phyloP scores from a whole-genome alignment of 495 filamentous ascomycete genomes.

The Talaromyces adpressus region DNA sequence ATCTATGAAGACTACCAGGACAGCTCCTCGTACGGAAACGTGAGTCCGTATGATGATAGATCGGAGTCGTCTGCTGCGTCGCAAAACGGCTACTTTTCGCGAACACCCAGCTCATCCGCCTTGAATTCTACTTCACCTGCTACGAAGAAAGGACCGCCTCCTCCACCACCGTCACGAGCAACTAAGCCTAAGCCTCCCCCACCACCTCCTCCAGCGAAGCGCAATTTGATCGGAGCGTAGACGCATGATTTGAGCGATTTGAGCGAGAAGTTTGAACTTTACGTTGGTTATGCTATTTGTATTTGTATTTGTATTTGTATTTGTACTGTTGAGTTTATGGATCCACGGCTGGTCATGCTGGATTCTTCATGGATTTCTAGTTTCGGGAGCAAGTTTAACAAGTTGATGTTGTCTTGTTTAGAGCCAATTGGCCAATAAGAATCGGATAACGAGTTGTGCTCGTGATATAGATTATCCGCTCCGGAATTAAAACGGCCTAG shows the following conservation, averaged over 20 bases:
- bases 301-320: not conserved
- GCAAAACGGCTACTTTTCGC: constrained; percentile 51
- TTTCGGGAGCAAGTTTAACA: too few relatives aligned
- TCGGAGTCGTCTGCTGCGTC: constrained; percentile 59
- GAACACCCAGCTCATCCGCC: constrained; percentile 45
- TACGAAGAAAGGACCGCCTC: constrained; percentile 66
- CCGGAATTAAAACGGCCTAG: not conserved
- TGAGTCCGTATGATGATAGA: constrained; percentile 48
- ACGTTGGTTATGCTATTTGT: constrained; percentile 2
- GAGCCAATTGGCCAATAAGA: not conserved
- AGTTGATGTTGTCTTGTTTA: too few relatives aligned
- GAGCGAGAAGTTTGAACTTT: not conserved
- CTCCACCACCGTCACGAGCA: constrained; percentile 70
- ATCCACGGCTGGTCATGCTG: constrained; percentile 3
- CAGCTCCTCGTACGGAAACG: constrained; percentile 49
- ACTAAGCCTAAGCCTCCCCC: constrained; percentile 71
- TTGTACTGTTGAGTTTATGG: not conserved
- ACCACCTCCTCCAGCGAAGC: constrained; percentile 44
- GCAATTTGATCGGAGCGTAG: constrained; percentile 27
- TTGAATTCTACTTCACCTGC: constrained; percentile 29
- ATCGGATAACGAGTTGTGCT: not conserved
- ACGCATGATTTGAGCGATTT: not conserved
- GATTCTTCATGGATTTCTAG: not conserved
- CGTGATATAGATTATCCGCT: not conserved
- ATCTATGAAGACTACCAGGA: constrained; percentile 51